These are phyloP conservation scores for Sporothrix pallida DNA, from an alignment of 2,329 filamentous ascomycete species.

Conservation along the genomic window DNA sequence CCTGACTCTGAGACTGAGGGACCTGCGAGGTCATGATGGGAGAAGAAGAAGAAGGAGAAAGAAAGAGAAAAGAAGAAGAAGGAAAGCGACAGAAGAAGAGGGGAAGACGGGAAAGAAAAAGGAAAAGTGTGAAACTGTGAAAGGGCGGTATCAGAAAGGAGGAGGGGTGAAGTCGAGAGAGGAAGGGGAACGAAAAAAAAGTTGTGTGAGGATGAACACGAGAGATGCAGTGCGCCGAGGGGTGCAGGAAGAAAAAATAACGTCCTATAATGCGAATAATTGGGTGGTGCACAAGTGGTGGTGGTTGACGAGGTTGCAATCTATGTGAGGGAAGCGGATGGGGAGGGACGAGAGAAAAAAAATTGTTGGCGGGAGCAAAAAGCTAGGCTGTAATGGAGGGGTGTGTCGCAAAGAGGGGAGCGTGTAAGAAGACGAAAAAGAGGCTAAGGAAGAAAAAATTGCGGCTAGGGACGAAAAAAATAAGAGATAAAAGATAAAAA, in stretches of 20 bases:
- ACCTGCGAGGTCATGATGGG: slow-evolving; percentile 47
- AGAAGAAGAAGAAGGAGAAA: slow-evolving; percentile 40
- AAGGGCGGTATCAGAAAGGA: slow-evolving; percentile 24
- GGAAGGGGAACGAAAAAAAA: slow-evolving; percentile 2
- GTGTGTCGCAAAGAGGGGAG: slow-evolving; percentile 13
- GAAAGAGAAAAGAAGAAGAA: slow-evolving; percentile 43
- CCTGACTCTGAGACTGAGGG: slow-evolving; percentile 38
- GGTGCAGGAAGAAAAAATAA: slow-evolving; percentile 24
- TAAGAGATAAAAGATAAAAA: slow-evolving; percentile 24
- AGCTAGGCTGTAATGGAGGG: slow-evolving; percentile 34
- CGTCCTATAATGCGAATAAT: slow-evolving; percentile 1
- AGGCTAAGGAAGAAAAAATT: slow-evolving; percentile 20
- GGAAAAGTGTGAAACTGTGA: not conserved
- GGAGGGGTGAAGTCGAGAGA: slow-evolving; percentile 19
- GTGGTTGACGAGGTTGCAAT: slow-evolving; percentile 36
- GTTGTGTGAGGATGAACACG: slow-evolving; percentile 22
- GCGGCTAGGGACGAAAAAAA: slow-evolving; percentile 17
- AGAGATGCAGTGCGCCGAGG: slow-evolving; percentile 26
- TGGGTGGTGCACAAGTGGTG: slow-evolving; percentile 15
- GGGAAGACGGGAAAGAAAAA: slow-evolving; percentile 21
- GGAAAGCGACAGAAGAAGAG: slow-evolving; percentile 38
- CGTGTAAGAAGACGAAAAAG: slow-evolving; percentile 21
- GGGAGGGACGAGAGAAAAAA: slow-evolving; percentile 31
- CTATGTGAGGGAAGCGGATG: slow-evolving; percentile 31
- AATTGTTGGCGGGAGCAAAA: slow-evolving; percentile 29